phyloP scores from a whole-genome alignment of 1,139 yeast species.

The Petasospora fabianii region DNA sequence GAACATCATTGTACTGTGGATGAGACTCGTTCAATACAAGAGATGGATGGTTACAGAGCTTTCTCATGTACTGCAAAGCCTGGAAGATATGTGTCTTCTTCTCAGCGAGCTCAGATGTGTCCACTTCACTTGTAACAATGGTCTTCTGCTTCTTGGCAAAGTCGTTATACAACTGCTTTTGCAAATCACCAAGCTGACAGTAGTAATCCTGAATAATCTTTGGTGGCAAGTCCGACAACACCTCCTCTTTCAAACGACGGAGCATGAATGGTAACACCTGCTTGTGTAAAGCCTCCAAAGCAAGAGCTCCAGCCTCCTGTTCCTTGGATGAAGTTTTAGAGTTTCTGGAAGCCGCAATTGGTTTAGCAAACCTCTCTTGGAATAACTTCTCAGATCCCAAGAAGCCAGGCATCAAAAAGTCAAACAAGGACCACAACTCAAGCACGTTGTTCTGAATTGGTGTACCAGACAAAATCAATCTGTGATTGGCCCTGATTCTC shows the following conservation, averaged over 20 bases:
- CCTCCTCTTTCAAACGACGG: conserved; percentile 95
- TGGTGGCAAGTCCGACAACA: conserved; percentile 93
- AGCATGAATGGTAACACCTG: conserved; percentile 96
- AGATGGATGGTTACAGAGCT: conserved; percentile 95
- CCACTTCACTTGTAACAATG: conserved; percentile 63
- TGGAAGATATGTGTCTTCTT: conserved; percentile 94
- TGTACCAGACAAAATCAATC: conserved; percentile 91
- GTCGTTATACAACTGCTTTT: conserved; percentile 81
- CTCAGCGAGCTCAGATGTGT: conserved; percentile 38
- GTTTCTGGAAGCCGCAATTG: conserved; percentile 91
- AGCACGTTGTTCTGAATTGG: conserved; percentile 97
- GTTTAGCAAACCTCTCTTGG: conserved; percentile 94
- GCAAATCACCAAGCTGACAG: conserved; percentile 90
- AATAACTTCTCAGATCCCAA: conserved; percentile 92
- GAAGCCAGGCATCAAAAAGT: conserved; percentile 97
- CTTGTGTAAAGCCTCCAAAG: conserved; percentile 91
- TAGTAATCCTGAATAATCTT: conserved; percentile 97
- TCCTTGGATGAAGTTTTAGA: conserved; percentile 90
- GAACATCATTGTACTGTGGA: conserved; percentile 74
- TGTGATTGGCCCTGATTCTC: conserved; percentile 75
- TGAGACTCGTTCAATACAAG: conserved; percentile 82
- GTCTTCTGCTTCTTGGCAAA: conserved; percentile 86
- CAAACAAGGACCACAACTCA: conserved; percentile 96
- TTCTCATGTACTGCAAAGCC: conserved; percentile 95
- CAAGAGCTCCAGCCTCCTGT: conserved; percentile 96